These are phyloP conservation scores for Pythium myriotylum DNA, from an alignment of 352 stramenopile species.

Conservation along the genomic window DNA sequence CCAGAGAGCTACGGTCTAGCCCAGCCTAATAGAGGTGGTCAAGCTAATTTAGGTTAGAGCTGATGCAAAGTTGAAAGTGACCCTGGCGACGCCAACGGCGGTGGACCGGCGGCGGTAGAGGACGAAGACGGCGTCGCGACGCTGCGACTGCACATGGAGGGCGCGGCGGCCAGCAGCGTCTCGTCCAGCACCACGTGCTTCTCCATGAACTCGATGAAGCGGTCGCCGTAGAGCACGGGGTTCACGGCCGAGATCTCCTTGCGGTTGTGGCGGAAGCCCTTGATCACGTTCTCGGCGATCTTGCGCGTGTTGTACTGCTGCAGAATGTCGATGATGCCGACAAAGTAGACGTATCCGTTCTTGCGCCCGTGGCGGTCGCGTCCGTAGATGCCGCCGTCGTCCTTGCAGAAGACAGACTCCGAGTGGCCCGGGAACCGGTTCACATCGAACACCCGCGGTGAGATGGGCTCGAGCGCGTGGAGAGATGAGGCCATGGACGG, in stretches of 20 bases:
- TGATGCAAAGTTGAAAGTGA: constrained; percentile 12
- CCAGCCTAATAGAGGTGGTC: background rate
- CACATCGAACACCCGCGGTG: constrained; percentile 54
- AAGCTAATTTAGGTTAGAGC: background rate
- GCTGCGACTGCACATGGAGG: constrained; percentile 9
- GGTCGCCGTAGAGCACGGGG: constrained; percentile 86
- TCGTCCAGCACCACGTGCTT: constrained; percentile 73
- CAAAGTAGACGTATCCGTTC: constrained; percentile 89
- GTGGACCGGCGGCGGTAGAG: background rate
- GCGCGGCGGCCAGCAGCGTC: constrained; percentile 32
- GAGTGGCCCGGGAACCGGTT: constrained; percentile 43
- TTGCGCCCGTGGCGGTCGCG: constrained; percentile 59
- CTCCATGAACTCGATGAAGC: constrained; percentile 91
- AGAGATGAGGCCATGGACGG: constrained; percentile 24
- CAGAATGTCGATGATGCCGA: constrained; percentile 94
- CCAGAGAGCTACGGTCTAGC: background rate
- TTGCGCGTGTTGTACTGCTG: constrained; percentile 94
- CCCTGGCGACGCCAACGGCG: constrained; percentile 1
- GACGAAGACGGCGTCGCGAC: background rate
- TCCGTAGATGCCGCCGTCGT: constrained; percentile 74
- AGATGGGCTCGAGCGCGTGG: constrained; percentile 38
- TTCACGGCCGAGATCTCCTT: constrained; percentile 90
- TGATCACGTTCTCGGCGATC: constrained; percentile 90
- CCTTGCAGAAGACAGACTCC: constrained; percentile 74
- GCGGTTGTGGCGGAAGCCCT: constrained; percentile 80